Conservation (phyloP, 257 asterid genomes). For the Solanum chmielewskii region DNA sequence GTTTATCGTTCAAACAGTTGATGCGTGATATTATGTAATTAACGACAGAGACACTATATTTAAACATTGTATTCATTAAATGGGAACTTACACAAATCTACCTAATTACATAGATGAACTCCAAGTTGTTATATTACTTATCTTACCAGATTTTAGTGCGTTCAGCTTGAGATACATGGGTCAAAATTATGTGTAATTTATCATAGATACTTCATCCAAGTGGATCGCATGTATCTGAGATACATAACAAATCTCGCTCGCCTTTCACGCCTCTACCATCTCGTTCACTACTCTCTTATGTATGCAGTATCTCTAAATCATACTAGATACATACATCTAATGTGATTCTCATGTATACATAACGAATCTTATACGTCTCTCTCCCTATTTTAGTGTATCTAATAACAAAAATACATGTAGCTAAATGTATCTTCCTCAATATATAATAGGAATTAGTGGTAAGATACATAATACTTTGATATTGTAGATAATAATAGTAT, state of each 20-base stretch:
- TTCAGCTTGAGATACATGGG: too few species aligned
- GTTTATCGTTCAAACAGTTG: not conserved
- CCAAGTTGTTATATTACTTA: not conserved
- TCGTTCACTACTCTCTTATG: not conserved
- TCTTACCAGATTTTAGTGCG: not conserved
- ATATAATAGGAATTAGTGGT: not conserved
- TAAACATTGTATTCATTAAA: too few species aligned
- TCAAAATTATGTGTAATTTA: not conserved
- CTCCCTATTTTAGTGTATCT: not conserved
- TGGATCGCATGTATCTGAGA: not conserved
- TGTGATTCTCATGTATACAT: not conserved
- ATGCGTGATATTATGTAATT: not conserved
- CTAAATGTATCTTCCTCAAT: not conserved
- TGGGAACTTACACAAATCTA: too few species aligned
- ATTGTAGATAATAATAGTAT: not conserved
- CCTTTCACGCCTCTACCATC: not conserved
- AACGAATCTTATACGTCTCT: too few species aligned
- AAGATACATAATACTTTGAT: too few species aligned
- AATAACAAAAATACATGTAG: too few species aligned
- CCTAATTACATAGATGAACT: not conserved
- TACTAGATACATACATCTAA: not conserved
- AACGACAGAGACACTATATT: too few species aligned
- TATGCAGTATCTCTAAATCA: not conserved
- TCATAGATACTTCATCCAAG: not conserved
- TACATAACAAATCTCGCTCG: not conserved